These are phyloP conservation scores for Mycena chlorophos DNA, from an alignment of 768 basidiomycete species.

Conservation along the genomic window DNA sequence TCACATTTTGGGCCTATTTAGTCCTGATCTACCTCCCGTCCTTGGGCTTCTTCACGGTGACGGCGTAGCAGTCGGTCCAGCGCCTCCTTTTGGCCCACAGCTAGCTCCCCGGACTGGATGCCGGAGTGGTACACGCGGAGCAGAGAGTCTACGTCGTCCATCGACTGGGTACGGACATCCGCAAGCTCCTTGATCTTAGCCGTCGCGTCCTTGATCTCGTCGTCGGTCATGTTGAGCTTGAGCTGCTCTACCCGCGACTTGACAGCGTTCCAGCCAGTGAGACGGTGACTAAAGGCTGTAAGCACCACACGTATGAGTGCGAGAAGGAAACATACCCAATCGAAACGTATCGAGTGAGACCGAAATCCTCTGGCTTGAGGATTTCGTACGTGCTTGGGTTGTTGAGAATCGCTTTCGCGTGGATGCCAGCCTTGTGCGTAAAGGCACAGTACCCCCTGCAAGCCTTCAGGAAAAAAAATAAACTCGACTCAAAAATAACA, in stretches of 20 bases:
- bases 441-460: constrained; percentile 96
- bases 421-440: constrained; percentile 99
- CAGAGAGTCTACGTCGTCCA: constrained; percentile 98
- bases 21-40: constrained; percentile 16
- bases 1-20: constrained; percentile 3
- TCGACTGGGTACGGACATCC: constrained; percentile 95
- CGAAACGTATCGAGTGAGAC: constrained; percentile 94
- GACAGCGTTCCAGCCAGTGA: constrained; percentile 99
- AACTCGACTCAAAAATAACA: constrained; percentile 13
- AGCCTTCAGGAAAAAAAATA: background rate
- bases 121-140: constrained; percentile 95
- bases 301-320: background rate
- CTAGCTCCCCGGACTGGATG: constrained; percentile 88
- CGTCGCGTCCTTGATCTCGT: constrained; percentile 97
- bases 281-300: constrained; percentile 63
- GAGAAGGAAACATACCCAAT: constrained; percentile 66
- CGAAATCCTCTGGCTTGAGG: constrained; percentile 98
- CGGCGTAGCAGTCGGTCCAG: constrained; percentile 82
- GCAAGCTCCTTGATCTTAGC: constrained; percentile 99
- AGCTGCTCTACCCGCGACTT: constrained; percentile 99
- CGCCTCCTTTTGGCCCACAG: constrained; percentile 90
- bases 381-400: constrained; percentile 99
- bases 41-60: constrained; percentile 52
- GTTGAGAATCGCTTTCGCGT: constrained; percentile 99
- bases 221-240: constrained; percentile 85